Evolutionary conservation across 2,329 filamentous ascomycete genomes (phyloP).

Genomic region (Niveomyces coronatus): DNA sequence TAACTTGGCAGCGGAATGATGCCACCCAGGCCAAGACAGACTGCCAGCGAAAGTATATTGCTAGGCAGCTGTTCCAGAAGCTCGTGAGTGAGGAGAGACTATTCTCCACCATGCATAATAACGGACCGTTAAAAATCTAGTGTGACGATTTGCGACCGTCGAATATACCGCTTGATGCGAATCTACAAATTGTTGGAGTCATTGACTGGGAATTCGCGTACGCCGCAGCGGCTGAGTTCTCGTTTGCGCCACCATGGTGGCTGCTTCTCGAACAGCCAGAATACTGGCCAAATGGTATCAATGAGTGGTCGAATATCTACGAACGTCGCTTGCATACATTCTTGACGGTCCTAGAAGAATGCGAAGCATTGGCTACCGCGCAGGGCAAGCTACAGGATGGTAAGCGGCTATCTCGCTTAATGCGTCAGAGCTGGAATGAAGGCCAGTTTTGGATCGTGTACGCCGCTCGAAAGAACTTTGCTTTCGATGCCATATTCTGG

Average conservation of each 20-base stretch:
- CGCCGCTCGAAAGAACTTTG: neutral
- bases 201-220: neutral
- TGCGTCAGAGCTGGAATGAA: neutral
- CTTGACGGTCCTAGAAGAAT: neutral
- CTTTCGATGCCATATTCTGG: neutral
- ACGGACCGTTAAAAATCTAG: neutral
- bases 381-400: neutral
- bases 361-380: neutral
- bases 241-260: neutral
- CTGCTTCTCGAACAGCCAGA: neutral
- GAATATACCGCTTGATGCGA: neutral
- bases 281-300: neutral
- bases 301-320: neutral
- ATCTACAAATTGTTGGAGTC: neutral
- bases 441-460: neutral
- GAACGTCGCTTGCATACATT: neutral
- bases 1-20: too few species aligned
- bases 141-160: neutral
- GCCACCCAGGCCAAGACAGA: too few species aligned
- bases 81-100: too few species aligned
- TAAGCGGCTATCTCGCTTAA: neutral
- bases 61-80: too few species aligned
- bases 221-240: neutral
- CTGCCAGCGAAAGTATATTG: too few species aligned
- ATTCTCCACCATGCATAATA: too few species aligned